Conservation (phyloP, 257 asterid genomes). For the Nicotiana knightiana region DNA sequence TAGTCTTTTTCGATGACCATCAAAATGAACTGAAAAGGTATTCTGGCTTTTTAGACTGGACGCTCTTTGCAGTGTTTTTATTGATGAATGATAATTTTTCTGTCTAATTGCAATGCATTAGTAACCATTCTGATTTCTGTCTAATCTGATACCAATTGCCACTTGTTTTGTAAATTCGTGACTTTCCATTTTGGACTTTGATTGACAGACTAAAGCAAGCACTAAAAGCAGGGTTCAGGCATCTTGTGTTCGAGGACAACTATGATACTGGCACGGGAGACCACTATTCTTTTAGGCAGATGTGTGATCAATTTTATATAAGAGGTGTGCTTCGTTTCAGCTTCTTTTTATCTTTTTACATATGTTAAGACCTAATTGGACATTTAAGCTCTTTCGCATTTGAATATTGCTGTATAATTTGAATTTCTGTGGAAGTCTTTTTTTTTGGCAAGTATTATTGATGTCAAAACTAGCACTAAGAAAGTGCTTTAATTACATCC, state of each 20-base stretch:
- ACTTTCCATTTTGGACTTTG: neutral
- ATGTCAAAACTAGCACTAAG: no score
- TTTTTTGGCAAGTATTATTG: no score
- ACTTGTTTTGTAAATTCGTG: neutral
- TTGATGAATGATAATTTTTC: neutral
- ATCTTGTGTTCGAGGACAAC: constrained; percentile 91
- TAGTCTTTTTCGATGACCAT: constrained; percentile 94
- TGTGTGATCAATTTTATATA: constrained; percentile 82
- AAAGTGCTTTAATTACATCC: no score
- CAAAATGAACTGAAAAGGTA: constrained; percentile 95
- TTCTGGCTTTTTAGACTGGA: neutral
- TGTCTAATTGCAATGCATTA: neutral
- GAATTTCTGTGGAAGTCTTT: neutral
- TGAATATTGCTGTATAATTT: neutral
- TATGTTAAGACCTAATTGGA: neutral
- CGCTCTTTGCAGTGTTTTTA: neutral
- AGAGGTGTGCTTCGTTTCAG: constrained; percentile 42
- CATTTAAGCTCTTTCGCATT: neutral
- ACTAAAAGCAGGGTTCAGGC: constrained; percentile 89
- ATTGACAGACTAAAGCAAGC: constrained; percentile 78
- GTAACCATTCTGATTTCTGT: neutral
- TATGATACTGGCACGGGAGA: constrained; percentile 98
- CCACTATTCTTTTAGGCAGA: constrained; percentile 92
- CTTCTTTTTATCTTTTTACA: neutral
- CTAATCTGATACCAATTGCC: neutral